A percentile compares a stretch with the other conserved stretches of the same genome.
These are phyloP conservation scores for Diplodia intermedia DNA, from an alignment of 2,329 filamentous ascomycete species.

Conservation along the genomic window DNA sequence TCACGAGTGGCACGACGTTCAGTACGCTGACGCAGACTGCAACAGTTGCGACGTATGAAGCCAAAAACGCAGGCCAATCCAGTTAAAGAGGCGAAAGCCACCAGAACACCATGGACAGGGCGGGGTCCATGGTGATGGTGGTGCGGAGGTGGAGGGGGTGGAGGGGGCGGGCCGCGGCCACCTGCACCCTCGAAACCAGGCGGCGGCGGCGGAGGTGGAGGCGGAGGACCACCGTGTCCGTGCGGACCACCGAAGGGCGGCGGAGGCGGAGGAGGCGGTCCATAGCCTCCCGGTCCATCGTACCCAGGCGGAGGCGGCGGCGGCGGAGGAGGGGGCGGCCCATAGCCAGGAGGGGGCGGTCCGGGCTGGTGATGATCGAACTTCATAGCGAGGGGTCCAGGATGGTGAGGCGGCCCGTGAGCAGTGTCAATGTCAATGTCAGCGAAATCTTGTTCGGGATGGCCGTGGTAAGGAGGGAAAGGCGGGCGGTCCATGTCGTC, in stretches of 20 bases:
- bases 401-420: neutral
- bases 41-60: constrained; percentile 56
- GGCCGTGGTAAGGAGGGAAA: constrained; percentile 36
- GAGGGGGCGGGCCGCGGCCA: neutral
- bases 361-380: constrained; percentile 28
- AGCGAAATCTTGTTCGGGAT: constrained; percentile 35
- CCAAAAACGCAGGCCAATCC: constrained; percentile 54
- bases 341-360: constrained; percentile 32
- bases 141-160: constrained; percentile 25
- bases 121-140: constrained; percentile 25
- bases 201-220: constrained; percentile 33
- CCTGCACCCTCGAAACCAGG: constrained; percentile 25
- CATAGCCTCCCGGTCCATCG: constrained; percentile 5
- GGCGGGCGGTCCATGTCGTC: constrained; percentile 36
- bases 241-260: constrained; percentile 17
- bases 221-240: constrained; percentile 31
- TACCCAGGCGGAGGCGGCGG: constrained; percentile 21
- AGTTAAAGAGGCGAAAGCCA: constrained; percentile 54
- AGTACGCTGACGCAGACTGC: constrained; percentile 54
- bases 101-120: constrained; percentile 44
- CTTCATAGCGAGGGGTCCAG: constrained; percentile 15
- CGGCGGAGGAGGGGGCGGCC: constrained; percentile 2
- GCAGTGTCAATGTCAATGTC: constrained; percentile 18
- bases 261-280: constrained; percentile 14
- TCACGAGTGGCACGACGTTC: constrained; percentile 60